Evolutionary conservation across 2,329 filamentous ascomycete genomes (phyloP).

Genomic region (Niveomyces coronatus): DNA sequence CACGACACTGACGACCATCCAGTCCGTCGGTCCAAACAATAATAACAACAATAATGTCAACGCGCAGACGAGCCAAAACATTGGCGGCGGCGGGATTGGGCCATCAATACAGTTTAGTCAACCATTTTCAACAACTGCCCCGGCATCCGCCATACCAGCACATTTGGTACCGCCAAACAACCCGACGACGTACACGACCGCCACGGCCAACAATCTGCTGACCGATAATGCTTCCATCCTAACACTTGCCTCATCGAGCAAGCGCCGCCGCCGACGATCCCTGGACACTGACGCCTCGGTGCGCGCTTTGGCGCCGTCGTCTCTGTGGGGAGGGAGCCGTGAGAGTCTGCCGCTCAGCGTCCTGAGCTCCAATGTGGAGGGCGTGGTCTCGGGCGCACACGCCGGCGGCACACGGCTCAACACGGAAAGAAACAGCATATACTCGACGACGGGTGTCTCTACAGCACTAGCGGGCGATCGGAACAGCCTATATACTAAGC

Average conservation of each 20-base stretch:
- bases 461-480: conserved; percentile 63
- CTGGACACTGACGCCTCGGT: conserved; percentile 82
- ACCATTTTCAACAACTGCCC: conserved; percentile 53
- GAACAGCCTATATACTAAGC: conserved; percentile 67
- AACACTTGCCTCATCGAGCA: conserved; percentile 73
- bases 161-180: conserved; percentile 51
- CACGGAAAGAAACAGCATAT: conserved; percentile 67
- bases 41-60: too few relatives aligned
- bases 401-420: conserved; percentile 33
- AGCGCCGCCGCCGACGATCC: conserved; percentile 64
- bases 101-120: conserved; percentile 53
- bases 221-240: conserved; percentile 81
- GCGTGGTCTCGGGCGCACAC: conserved; percentile 41
- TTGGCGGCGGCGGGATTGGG: conserved; percentile 18
- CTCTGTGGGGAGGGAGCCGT: conserved; percentile 70
- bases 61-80: conserved; percentile 30
- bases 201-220: conserved; percentile 70
- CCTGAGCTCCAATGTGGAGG: conserved; percentile 59
- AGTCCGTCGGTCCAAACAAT: conserved; percentile 57
- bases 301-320: conserved; percentile 72
- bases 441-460: conserved; percentile 61
- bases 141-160: conserved; percentile 61
- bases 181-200: conserved; percentile 64
- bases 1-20: conserved; percentile 77
- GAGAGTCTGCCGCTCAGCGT: conserved; percentile 73